phyloP scores from a whole-genome alignment of 179 eudicot genomes.

The Pouteria campechiana region DNA sequence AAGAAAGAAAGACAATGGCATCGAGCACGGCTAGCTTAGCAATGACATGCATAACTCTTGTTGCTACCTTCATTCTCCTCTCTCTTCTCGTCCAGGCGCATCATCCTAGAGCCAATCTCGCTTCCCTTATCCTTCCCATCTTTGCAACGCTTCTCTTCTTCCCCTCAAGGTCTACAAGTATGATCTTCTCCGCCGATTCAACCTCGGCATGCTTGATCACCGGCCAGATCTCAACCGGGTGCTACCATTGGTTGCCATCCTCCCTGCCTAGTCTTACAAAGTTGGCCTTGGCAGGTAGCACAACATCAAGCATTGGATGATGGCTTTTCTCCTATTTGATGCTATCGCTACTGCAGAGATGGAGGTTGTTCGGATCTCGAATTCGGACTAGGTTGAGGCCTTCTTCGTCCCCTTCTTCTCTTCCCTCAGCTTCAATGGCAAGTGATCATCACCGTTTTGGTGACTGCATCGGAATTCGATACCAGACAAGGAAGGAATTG shows the following conservation, averaged over 20 bases:
- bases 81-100: no score
- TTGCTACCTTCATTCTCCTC: no score
- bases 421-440: conserved; percentile 71
- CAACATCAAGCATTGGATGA: conserved; percentile 89
- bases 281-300: conserved; percentile 62
- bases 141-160: no score
- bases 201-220: conserved; percentile 46
- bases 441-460: no score
- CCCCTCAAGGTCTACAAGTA: conserved; percentile 78
- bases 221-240: conserved; percentile 14
- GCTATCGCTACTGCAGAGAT: conserved; percentile 8
- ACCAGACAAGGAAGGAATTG: no score
- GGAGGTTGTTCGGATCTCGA: conserved; percentile 62
- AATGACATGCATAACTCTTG: no score
- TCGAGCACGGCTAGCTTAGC: no score
- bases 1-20: no score
- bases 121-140: no score
- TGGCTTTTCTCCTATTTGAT: conserved; percentile 54
- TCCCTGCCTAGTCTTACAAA: conserved; percentile 51
- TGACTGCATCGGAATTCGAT: no score
- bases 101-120: no score
- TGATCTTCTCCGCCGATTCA: conserved; percentile 54
- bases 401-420: conserved; percentile 85
- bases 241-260: conserved; percentile 36
- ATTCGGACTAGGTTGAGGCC: conserved; percentile 64